These are phyloP conservation scores for Acer yangbiense DNA, from an alignment of 345 rosid genomes.

Conservation along the genomic window DNA sequence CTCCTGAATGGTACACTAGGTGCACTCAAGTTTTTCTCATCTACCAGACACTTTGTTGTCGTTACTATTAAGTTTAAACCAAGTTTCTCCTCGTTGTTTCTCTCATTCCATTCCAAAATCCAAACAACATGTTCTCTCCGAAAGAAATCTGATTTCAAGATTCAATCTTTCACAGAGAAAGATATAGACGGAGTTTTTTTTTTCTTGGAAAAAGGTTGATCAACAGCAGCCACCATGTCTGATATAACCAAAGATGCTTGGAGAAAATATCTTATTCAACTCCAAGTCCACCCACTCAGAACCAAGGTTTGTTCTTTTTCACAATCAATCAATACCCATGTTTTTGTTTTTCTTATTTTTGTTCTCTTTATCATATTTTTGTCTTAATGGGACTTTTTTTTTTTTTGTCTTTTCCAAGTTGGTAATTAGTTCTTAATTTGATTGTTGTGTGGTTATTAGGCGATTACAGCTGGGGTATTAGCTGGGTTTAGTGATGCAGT, in stretches of 20 bases:
- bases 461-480: slow-evolving; percentile 75
- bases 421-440: background rate
- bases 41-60: too few species aligned
- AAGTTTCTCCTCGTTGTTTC: background rate
- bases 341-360: background rate
- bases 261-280: slow-evolving; percentile 86
- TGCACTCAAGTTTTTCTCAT: too few species aligned
- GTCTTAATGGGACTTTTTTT: background rate
- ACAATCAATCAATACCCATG: slow-evolving; percentile 8
- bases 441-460: slow-evolving; percentile 41
- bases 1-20: too few species aligned
- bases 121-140: background rate
- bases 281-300: slow-evolving; percentile 76
- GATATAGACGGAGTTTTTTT: background rate
- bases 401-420: background rate
- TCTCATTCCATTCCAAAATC: background rate
- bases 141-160: background rate
- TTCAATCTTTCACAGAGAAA: background rate
- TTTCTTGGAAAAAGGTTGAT: background rate
- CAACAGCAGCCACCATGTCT: slow-evolving; percentile 45
- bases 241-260: slow-evolving; percentile 79
- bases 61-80: background rate
- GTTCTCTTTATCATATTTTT: background rate
- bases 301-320: slow-evolving; percentile 56
- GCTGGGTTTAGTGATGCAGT: slow-evolving; percentile 78